Conservation (phyloP, 1,284 basidiomycete species). For the Ganoderma boninense region DNA sequence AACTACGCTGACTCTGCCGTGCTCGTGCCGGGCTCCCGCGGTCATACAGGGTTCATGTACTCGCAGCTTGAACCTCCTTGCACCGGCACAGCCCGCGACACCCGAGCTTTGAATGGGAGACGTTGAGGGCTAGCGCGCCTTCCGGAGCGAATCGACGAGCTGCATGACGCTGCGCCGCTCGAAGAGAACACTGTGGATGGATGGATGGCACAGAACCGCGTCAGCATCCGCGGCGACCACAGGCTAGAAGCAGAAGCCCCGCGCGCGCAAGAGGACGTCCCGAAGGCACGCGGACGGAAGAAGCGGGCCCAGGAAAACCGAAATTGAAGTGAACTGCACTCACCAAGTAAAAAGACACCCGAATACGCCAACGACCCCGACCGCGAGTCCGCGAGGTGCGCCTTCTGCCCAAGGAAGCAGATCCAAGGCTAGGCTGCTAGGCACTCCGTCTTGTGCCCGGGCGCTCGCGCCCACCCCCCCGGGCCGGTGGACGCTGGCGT, state of each 20-base stretch:
- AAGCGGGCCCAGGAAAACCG: not conserved
- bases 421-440: too few relatives aligned
- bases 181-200: slow-evolving; percentile 17
- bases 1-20: not conserved
- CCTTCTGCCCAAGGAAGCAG: slow-evolving; percentile 36
- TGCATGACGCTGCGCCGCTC: slow-evolving; percentile 27
- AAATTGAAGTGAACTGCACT: slow-evolving; percentile 20
- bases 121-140: slow-evolving; percentile 17
- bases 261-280: not conserved
- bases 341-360: slow-evolving; percentile 43
- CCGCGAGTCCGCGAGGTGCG: slow-evolving; percentile 41
- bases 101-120: not conserved
- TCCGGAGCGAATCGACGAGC: slow-evolving; percentile 23
- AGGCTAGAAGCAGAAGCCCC: not conserved
- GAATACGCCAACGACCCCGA: slow-evolving; percentile 37
- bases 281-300: not conserved
- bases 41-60: not conserved
- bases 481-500: too few relatives aligned
- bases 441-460: slow-evolving; percentile 26
- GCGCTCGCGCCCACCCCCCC: slow-evolving; percentile 41
- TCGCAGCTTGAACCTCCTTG: not conserved
- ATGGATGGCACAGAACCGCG: not conserved
- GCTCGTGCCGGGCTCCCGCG: not conserved
- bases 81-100: not conserved
- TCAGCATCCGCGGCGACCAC: slow-evolving; percentile 11